phyloP scores from a whole-genome alignment of 1,284 basidiomycete genomes.

The Waitea zeae region DNA sequence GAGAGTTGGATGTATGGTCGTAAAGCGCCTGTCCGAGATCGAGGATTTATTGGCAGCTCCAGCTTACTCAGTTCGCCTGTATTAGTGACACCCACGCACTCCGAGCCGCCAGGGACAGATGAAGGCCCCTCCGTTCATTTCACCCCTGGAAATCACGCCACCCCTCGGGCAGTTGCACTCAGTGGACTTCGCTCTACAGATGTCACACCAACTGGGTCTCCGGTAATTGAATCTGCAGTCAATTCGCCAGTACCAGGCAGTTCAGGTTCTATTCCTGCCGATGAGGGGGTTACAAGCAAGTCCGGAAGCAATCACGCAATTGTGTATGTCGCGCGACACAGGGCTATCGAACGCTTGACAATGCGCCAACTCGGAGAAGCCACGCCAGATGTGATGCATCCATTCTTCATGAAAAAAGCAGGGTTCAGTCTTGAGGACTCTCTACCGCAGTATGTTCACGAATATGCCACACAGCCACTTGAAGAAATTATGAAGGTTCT shows the following conservation, averaged over 20 bases:
- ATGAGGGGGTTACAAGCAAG: too few species aligned
- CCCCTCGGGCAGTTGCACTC: too few species aligned
- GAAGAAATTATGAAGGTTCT: slow-evolving; percentile 78
- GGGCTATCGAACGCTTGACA: slow-evolving; percentile 56
- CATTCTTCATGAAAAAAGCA: slow-evolving; percentile 73
- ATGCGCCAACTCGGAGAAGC: slow-evolving; percentile 77
- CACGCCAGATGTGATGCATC: slow-evolving; percentile 76
- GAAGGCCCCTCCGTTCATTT: not conserved
- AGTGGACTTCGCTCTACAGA: too few species aligned
- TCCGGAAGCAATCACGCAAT: slow-evolving; percentile 10
- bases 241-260: too few species aligned
- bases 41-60: too few species aligned
- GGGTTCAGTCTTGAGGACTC: slow-evolving; percentile 69
- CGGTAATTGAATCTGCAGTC: too few species aligned
- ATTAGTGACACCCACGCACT: not conserved
- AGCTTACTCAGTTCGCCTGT: too few species aligned
- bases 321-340: slow-evolving; percentile 30
- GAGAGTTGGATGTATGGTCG: not conserved
- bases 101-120: not conserved
- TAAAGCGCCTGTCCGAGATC: not conserved
- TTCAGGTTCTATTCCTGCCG: too few species aligned
- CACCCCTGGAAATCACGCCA: too few species aligned
- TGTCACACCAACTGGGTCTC: too few species aligned
- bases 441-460: slow-evolving; percentile 71
- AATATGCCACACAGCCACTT: slow-evolving; percentile 69